Base-by-base conservation (phyloP, 306 rosid species). In the Vigna radiata region DNA sequence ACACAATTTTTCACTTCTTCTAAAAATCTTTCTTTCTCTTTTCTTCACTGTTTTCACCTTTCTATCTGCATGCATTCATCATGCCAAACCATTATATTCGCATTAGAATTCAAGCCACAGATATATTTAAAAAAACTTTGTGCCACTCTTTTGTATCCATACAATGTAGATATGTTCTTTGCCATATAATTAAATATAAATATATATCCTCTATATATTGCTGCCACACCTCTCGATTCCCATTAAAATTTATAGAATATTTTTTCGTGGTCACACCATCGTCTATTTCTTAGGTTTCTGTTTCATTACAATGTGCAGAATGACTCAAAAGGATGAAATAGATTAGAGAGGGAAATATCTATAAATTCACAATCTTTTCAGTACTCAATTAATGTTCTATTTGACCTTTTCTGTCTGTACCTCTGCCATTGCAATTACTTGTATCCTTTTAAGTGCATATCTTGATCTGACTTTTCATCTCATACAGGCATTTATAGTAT, bases 181-280 rank as follows among this genome's bases (percentile, higher is more conserved):
- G 59, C 67, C 58, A 33, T 58, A 73, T 76, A 44, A 13, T 7
- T 16, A 25, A 5, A 31, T 39, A 39, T 39, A 16, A 27, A 33
- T 41, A 9, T 41, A 16, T 44, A 52, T 48, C 7, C 55, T 63
- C 77, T 59, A 41, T 14, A 25, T 39, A 62, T 75, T 74, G 77
- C 82, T 75, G 76, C 69, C 70, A 59, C 52, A 82, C 54, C 13
- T 65, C 41, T 33, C 23, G 70, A 78, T 85, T 78, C 88, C 84
- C 84, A 78, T 65, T 65, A 52, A 55, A 60, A 70, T 29, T 70
- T 65, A 63, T 23, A 85, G 84, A 85, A 79, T 75, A 12, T 52
- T 52, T 56, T 29, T 14, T 58, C 65, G 65, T 78, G 79, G 79
- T 69, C 64, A 55, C 74, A 55, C 68, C 43, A 75, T 79, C 55